Base-by-base conservation (phyloP, 2,329 filamentous ascomycete species). In the Camillea tinctor region DNA sequence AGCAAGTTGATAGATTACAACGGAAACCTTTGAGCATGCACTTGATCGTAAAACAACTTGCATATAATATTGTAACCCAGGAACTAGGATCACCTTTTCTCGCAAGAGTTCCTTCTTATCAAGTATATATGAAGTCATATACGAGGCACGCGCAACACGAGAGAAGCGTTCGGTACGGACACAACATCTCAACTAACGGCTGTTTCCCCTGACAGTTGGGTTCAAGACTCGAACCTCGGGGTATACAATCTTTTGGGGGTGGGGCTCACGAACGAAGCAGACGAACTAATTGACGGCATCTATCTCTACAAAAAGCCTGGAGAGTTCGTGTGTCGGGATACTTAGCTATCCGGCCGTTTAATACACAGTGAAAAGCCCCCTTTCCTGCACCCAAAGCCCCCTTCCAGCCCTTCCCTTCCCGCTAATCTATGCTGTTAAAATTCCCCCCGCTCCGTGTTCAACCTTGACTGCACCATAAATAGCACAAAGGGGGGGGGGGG, bases 281-380 rank as follows among this genome's bases (percentile, higher is more conserved):
- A 93, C 71, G 89, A 92, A 73, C 79, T 92, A 2, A 88, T 92
- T 83, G 90, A 93, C 70, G 87, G 81, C 21, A 88, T 93, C 52
- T 93, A 93, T 67, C 77, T 93, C 49, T 91, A 89, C 73, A 92
- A 92, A 74, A 92, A 92, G 72, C 90, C 91, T 70, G 89, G 89
- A 13, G 92, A 90, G 69, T 90, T 90, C 0, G 83, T 89, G 20
- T 87, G 86, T 4, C 93, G 90, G 82, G 90, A 93, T 61, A 85
- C 89, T 61, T 93, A 90, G 90, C 81, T 87, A 50, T 81, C 85
- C 2, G 84, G 93, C 23, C 83, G 90, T 19, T 82, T 89, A 60
- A 85, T 93, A 73, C 74, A 88, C 20, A 81, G 82, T 84, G 64
- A 58, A 74, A 11, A 7, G 26, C 26, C 26, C 7, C 88, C 88